Conservation (phyloP, 2,329 filamentous ascomycete species). For the Amauroascus niger region DNA sequence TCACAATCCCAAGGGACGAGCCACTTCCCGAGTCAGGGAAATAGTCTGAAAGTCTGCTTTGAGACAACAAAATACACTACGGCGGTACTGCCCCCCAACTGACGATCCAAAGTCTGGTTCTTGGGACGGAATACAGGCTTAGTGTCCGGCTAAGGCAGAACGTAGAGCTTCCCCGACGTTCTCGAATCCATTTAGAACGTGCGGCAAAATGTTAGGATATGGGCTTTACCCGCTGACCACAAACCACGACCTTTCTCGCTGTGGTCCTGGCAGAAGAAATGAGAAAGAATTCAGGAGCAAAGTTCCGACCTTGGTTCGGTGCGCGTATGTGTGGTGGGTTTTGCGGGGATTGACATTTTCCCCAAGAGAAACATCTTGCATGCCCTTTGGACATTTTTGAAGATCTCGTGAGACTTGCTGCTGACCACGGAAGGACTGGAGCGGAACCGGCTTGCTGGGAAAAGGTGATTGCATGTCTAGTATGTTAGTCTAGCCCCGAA, state of each 20-base stretch:
- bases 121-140: background rate
- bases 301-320: background rate
- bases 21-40: too few species aligned
- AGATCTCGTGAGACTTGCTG: background rate
- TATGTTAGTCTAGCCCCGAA: background rate
- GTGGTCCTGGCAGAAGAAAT: background rate
- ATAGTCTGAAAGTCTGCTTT: too few species aligned
- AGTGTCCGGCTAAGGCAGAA: background rate
- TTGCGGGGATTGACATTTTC: too few species aligned
- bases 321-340: background rate
- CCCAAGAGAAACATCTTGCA: too few species aligned
- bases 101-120: slow-evolving; percentile 1
- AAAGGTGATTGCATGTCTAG: background rate
- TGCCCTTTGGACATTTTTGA: too few species aligned
- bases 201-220: background rate
- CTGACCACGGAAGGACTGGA: background rate
- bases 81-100: too few species aligned
- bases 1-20: too few species aligned
- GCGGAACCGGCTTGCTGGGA: background rate
- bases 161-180: background rate
- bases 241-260: background rate
- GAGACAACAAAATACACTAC: too few species aligned
- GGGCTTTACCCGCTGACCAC: background rate
- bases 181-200: slow-evolving; percentile 1
- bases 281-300: background rate